Percentiles rank a stretch among this genome's conserved stretches.
Evolutionary conservation across 73 alveolate genomes (phyloP).

Genomic region (Paramecium sonneborni): DNA sequence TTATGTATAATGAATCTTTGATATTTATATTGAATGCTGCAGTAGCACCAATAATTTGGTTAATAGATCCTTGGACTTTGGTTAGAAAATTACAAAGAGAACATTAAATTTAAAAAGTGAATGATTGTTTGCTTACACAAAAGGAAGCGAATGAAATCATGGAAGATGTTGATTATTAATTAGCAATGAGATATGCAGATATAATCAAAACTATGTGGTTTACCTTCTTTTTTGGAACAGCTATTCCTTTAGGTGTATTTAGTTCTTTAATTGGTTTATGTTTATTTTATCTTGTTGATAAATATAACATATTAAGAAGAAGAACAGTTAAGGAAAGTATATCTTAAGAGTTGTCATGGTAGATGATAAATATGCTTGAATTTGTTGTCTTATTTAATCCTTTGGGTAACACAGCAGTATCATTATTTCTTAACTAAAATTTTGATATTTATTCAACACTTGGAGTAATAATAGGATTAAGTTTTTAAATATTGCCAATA

Average conservation of each 20-base stretch:
- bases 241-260: conserved; percentile 60
- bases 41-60: conserved; percentile 59
- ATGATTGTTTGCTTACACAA: conserved; percentile 55
- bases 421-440: background rate
- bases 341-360: conserved; percentile 54
- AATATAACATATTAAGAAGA: conserved; percentile 53
- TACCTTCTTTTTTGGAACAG: conserved; percentile 54
- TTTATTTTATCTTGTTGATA: conserved; percentile 44
- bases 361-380: conserved; percentile 43
- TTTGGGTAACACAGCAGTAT: background rate
- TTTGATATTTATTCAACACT: background rate
- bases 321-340: conserved; percentile 64
- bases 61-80: conserved; percentile 61
- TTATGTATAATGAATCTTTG: conserved; percentile 50
- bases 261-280: conserved; percentile 57
- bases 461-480: background rate
- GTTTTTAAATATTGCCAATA: background rate
- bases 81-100: conserved; percentile 35
- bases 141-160: conserved; percentile 50
- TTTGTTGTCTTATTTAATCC: conserved; percentile 9
- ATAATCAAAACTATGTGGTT: conserved; percentile 70
- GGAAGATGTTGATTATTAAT: conserved; percentile 43
- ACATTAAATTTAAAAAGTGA: background rate
- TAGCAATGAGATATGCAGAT: conserved; percentile 64
- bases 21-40: conserved; percentile 57